Conservation (phyloP, 2,329 filamentous ascomycete species). For the Didymella exigua region DNA sequence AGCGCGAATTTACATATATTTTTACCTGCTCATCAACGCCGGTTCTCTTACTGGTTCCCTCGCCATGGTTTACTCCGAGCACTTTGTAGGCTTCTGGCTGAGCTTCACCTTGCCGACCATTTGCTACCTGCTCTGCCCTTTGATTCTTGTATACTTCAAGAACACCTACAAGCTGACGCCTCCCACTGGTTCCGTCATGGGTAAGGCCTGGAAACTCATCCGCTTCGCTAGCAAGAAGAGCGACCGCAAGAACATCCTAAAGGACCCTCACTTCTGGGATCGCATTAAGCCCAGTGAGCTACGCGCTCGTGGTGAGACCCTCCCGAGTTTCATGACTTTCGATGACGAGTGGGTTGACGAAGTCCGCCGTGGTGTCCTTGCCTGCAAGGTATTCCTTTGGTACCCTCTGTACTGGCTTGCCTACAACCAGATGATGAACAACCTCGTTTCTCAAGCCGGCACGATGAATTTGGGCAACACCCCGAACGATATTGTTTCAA, state of each 20-base stretch:
- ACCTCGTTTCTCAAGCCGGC: slow-evolving; percentile 70
- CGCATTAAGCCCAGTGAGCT: slow-evolving; percentile 62
- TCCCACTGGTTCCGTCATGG: slow-evolving; percentile 73
- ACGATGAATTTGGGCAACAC: slow-evolving; percentile 71
- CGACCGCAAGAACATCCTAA: slow-evolving; percentile 30
- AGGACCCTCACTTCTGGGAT: slow-evolving; percentile 61
- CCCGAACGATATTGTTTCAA: slow-evolving; percentile 79
- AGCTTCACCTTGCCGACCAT: slow-evolving; percentile 70
- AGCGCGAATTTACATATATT: slow-evolving; percentile 62
- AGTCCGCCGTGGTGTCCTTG: slow-evolving; percentile 64
- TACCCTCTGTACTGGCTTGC: slow-evolving; percentile 56
- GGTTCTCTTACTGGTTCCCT: slow-evolving; percentile 45
- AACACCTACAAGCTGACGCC: slow-evolving; percentile 68
- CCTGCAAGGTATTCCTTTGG: slow-evolving; percentile 59
- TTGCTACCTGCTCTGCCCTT: slow-evolving; percentile 64
- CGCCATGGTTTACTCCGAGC: slow-evolving; percentile 48
- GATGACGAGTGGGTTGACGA: slow-evolving; percentile 82
- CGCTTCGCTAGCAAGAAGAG: slow-evolving; percentile 49
- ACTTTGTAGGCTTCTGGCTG: slow-evolving; percentile 72
- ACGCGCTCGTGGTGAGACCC: slow-evolving; percentile 48
- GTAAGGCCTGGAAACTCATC: slow-evolving; percentile 68
- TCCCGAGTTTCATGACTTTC: slow-evolving; percentile 76
- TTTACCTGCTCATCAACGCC: slow-evolving; percentile 47
- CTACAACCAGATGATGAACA: slow-evolving; percentile 62
- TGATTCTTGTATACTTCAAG: slow-evolving; percentile 65